phyloP scores from a whole-genome alignment of 2,329 filamentous ascomycete species.

The Aspergillus tubingensis region DNA sequence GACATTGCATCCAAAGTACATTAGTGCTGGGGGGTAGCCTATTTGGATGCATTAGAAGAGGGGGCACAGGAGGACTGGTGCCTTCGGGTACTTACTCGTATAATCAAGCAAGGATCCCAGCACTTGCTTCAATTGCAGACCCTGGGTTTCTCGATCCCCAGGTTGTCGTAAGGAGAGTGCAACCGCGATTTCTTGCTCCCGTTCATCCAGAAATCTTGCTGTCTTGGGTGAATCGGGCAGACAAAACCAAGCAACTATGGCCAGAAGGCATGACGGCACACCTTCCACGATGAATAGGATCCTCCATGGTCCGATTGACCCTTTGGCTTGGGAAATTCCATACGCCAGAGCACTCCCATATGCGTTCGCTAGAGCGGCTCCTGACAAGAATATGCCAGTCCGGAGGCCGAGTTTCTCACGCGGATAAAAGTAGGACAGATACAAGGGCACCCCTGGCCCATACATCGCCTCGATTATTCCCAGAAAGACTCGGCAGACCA shows the following conservation, averaged over 20 bases:
- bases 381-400: slow-evolving; percentile 49
- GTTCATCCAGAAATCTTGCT: slow-evolving; percentile 41
- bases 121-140: slow-evolving; percentile 20
- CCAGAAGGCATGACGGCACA: slow-evolving; percentile 43
- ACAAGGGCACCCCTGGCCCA: slow-evolving; percentile 21
- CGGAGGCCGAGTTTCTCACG: slow-evolving; percentile 51
- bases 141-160: slow-evolving; percentile 24
- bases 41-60: background rate
- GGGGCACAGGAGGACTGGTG: too few relatives aligned
- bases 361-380: slow-evolving; percentile 38
- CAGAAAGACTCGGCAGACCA: slow-evolving; percentile 25
- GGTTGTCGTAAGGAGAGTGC: slow-evolving; percentile 24
- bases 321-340: slow-evolving; percentile 31
- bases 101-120: slow-evolving; percentile 18
- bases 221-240: slow-evolving; percentile 46
- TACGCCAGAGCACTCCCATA: slow-evolving; percentile 43
- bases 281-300: slow-evolving; percentile 53
- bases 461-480: slow-evolving; percentile 21
- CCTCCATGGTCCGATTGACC: slow-evolving; percentile 31
- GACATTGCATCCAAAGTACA: slow-evolving; percentile 34
- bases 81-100: slow-evolving; percentile 7
- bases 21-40: slow-evolving; percentile 21
- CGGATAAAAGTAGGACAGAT: slow-evolving; percentile 53
- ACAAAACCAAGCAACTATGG: slow-evolving; percentile 41
- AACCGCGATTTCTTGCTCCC: slow-evolving; percentile 38